Conservation (phyloP, 139 green algal genomes). For the Tetraselmis chui region DNA sequence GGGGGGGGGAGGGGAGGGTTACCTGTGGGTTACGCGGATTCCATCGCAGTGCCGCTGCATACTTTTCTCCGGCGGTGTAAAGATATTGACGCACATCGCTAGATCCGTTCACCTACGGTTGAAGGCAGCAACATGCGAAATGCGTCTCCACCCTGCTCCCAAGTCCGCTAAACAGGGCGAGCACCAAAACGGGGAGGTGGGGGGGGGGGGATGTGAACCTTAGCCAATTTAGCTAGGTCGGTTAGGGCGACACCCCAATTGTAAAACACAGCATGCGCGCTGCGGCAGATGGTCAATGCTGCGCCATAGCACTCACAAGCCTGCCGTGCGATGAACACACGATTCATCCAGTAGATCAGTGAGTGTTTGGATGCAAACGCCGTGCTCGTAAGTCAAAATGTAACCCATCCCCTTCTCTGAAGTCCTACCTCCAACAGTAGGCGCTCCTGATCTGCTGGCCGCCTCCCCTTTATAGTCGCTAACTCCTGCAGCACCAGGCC, state of each 20-base stretch:
- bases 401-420: too few relatives aligned
- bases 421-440: neutral
- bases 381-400: too few relatives aligned
- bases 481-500: slow-evolving; percentile 64
- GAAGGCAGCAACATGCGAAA: neutral
- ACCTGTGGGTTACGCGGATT: slow-evolving; percentile 56
- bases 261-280: slow-evolving; percentile 50
- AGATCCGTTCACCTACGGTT: neutral
- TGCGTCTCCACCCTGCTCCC: neutral
- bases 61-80: slow-evolving; percentile 47
- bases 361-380: too few relatives aligned
- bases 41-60: slow-evolving; percentile 46
- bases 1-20: neutral
- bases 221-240: slow-evolving; percentile 47
- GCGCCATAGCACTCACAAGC: slow-evolving; percentile 49
- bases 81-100: slow-evolving; percentile 23
- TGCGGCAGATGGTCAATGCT: slow-evolving; percentile 25
- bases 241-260: slow-evolving; percentile 71
- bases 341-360: too few relatives aligned
- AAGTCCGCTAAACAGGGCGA: too few relatives aligned
- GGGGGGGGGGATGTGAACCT: too few relatives aligned
- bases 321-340: slow-evolving; percentile 30
- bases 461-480: slow-evolving; percentile 6
- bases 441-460: neutral
- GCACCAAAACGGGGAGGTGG: too few relatives aligned